These are phyloP conservation scores for Ogataea ramenticola DNA, from an alignment of 805 yeast species.

Conservation along the genomic window DNA sequence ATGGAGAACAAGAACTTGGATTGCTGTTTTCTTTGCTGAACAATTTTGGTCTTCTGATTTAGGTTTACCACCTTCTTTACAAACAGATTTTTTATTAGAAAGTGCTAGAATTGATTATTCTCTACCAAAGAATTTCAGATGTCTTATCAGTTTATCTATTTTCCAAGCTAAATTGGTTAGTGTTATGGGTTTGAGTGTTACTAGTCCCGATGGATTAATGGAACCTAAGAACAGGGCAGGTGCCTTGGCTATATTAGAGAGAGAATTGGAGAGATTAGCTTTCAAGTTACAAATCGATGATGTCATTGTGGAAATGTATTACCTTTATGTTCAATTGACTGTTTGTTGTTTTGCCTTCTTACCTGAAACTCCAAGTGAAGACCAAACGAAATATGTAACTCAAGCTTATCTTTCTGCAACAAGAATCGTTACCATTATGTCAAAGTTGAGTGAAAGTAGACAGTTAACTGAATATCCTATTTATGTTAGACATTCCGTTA, in stretches of 20 bases:
- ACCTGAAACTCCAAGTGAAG: conserved; percentile 84
- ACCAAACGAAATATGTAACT: conserved; percentile 77
- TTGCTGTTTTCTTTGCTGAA: conserved; percentile 79
- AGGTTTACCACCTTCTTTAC: conserved; percentile 83
- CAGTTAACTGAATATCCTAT: conserved; percentile 81
- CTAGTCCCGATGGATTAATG: conserved; percentile 82
- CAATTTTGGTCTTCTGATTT: conserved; percentile 85
- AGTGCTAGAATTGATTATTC: conserved; percentile 61
- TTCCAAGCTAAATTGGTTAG: conserved; percentile 80
- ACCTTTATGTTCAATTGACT: conserved; percentile 69
- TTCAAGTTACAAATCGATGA: conserved; percentile 60
- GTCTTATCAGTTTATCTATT: conserved; percentile 64
- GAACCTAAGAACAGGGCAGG: conserved; percentile 81
- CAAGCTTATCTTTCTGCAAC: conserved; percentile 79
- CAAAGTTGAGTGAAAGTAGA: conserved; percentile 58
- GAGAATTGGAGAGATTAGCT: conserved; percentile 70
- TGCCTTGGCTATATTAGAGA: conserved; percentile 64
- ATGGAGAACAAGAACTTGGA: conserved; percentile 93
- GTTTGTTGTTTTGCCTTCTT: conserved; percentile 84
- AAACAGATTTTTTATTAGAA: conserved; percentile 76
- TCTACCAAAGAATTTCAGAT: conserved; percentile 65
- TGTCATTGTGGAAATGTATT: conserved; percentile 67
- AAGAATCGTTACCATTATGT: conserved; percentile 68
- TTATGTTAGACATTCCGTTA: conserved; percentile 78
- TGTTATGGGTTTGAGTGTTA: conserved; percentile 81